A percentile compares a stretch with the other conserved stretches of the same genome.
These are phyloP conservation scores for Diacronema lutheri DNA, from an alignment of 78 protist genomes.

Conservation along the genomic window DNA sequence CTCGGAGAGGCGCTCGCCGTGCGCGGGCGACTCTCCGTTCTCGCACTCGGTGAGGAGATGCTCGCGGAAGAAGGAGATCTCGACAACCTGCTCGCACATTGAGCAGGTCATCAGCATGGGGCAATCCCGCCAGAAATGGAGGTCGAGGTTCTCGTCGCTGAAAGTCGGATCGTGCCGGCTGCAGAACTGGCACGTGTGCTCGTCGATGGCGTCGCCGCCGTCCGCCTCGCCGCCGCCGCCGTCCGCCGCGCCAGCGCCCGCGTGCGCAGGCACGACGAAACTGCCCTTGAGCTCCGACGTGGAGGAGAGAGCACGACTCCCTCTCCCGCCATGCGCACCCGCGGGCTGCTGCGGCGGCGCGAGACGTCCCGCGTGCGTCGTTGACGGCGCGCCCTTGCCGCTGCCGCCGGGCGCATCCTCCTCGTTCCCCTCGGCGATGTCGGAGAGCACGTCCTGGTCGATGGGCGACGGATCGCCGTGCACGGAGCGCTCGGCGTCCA, in stretches of 20 bases:
- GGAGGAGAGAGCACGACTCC: no score
- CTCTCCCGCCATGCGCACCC: no score
- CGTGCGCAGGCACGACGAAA: no score
- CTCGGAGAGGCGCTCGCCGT: background rate
- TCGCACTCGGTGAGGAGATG: slow-evolving; percentile 33
- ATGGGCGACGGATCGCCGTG: no score
- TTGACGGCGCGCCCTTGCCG: no score
- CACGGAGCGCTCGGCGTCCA: background rate
- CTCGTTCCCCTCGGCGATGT: background rate
- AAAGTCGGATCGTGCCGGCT: slow-evolving; percentile 5
- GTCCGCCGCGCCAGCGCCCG: no score
- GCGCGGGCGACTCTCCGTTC: no score
- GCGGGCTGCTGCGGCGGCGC: no score
- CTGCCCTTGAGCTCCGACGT: no score
- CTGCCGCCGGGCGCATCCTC: background rate
- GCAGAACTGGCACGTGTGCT: slow-evolving; percentile 51
- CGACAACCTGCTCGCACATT: slow-evolving; percentile 22
- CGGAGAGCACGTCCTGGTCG: background rate
- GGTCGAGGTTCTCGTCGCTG: slow-evolving; percentile 10
- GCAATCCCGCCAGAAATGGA: slow-evolving; percentile 41
- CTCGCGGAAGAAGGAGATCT: slow-evolving; percentile 1
- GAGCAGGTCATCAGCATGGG: slow-evolving; percentile 47
- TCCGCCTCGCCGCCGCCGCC: background rate
- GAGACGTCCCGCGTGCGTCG: no score
- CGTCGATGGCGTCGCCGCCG: background rate